Percentiles rank a stretch among this genome's conserved stretches.
Conservation (phyloP, 257 asterid genomes). For the Haberlea rhodopensis region DNA sequence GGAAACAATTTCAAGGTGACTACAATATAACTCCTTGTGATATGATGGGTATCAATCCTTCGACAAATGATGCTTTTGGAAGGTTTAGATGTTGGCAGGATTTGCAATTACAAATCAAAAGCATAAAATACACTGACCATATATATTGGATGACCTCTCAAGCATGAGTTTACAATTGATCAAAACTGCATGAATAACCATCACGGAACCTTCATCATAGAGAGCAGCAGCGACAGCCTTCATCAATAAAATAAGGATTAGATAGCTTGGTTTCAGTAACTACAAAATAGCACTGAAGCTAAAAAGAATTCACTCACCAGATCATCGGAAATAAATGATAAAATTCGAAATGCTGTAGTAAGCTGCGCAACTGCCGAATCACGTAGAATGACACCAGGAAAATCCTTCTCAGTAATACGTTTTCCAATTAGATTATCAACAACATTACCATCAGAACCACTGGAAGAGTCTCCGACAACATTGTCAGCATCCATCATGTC, state of each 20-base stretch:
- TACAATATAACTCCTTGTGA: not conserved
- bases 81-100: not conserved
- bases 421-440: slow-evolving; percentile 86
- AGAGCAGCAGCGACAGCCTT: slow-evolving; percentile 88
- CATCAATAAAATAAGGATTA: slow-evolving; percentile 32
- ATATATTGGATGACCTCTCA: slow-evolving; percentile 87
- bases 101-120: slow-evolving; percentile 4
- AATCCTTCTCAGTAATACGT: slow-evolving; percentile 90
- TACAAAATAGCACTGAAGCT: slow-evolving; percentile 15
- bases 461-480: slow-evolving; percentile 81
- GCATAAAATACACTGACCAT: slow-evolving; percentile 57
- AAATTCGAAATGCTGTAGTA: slow-evolving; percentile 84
- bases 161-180: slow-evolving; percentile 90
- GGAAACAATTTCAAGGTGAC: too few relatives aligned
- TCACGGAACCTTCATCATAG: slow-evolving; percentile 90
- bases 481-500: slow-evolving; percentile 90
- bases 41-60: not conserved
- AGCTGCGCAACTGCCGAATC: slow-evolving; percentile 88
- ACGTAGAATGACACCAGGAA: slow-evolving; percentile 81
- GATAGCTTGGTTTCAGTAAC: slow-evolving; percentile 27
- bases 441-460: slow-evolving; percentile 69
- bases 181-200: slow-evolving; percentile 91
- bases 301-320: slow-evolving; percentile 40
- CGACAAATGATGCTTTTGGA: not conserved
- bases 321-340: slow-evolving; percentile 85